Conservation (phyloP, 805 yeast species). For the Teunomyces gatunensis region DNA sequence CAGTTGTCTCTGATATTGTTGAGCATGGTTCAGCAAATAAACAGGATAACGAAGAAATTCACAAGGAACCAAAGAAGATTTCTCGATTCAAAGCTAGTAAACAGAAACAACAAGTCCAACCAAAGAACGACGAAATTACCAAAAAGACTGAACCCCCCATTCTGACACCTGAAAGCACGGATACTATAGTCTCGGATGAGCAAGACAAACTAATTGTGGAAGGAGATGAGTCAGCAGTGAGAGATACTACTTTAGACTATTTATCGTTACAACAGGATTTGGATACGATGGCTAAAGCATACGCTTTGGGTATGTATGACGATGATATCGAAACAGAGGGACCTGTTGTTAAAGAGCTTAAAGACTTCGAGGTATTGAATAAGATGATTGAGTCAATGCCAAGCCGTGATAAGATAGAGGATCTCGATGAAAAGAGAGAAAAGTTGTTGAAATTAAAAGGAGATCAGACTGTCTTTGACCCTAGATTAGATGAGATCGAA, state of each 20-base stretch:
- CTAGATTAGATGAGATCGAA: slow-evolving; percentile 18
- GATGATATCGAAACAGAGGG: slow-evolving; percentile 59
- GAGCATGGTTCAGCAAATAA: neutral
- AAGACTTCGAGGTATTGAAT: slow-evolving; percentile 55
- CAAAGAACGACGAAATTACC: neutral
- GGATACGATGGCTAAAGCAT: slow-evolving; percentile 61
- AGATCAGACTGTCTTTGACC: slow-evolving; percentile 6
- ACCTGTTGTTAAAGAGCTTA: slow-evolving; percentile 50
- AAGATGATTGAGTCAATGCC: slow-evolving; percentile 41
- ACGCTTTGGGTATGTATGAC: slow-evolving; percentile 57
- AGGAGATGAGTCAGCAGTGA: slow-evolving; percentile 3
- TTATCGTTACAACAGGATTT: slow-evolving; percentile 41
- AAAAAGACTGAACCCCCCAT: neutral
- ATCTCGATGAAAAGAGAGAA: neutral
- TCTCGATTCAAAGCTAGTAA: slow-evolving; percentile 12
- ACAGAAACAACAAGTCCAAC: neutral
- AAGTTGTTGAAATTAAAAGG: neutral
- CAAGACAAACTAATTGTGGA: slow-evolving; percentile 19
- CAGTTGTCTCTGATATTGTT: neutral
- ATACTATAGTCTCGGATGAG: neutral
- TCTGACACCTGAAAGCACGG: slow-evolving; percentile 1
- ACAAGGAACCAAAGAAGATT: slow-evolving; percentile 4
- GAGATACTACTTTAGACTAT: slow-evolving; percentile 37
- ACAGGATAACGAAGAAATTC: neutral
- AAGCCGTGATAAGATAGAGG: slow-evolving; percentile 5